A percentile compares a stretch with the other conserved stretches of the same genome.
Evolutionary conservation across 108 stramenopile species (phyloP).

Genomic region (Pseudonitzschia pungens): DNA sequence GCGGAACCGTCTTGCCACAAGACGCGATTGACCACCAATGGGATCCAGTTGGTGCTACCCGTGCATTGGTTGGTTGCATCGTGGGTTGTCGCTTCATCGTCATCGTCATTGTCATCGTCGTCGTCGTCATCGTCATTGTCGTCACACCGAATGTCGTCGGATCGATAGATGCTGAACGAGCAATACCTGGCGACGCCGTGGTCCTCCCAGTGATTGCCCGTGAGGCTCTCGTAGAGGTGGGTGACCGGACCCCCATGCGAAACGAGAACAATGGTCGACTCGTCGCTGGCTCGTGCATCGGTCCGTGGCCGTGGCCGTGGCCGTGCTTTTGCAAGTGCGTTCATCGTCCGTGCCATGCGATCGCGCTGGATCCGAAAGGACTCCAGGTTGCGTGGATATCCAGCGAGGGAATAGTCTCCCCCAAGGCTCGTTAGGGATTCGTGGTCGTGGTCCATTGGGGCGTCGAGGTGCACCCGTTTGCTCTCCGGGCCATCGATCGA

Average conservation of each 20-base stretch:
- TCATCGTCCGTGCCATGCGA: constrained; percentile 29
- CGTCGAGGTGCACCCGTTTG: background rate
- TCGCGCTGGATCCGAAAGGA: constrained; percentile 11
- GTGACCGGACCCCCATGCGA: constrained; percentile 59
- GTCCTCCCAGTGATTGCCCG: constrained; percentile 39
- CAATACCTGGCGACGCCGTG: constrained; percentile 41
- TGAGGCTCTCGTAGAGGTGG: constrained; percentile 51
- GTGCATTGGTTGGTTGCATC: constrained; percentile 1
- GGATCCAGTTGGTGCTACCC: constrained; percentile 17
- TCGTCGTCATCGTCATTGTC: no score
- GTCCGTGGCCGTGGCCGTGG: no score
- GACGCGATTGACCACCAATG: constrained; percentile 32
- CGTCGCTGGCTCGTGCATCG: no score
- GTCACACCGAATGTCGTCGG: no score
- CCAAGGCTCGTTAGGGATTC: constrained; percentile 30
- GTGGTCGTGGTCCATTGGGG: constrained; percentile 32
- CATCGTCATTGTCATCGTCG: no score
- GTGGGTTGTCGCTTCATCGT: no score
- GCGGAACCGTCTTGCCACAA: background rate
- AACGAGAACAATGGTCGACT: constrained; percentile 44
- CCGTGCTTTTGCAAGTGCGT: constrained; percentile 31
- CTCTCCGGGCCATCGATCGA: background rate
- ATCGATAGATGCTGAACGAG: constrained; percentile 47
- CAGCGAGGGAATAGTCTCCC: constrained; percentile 22
- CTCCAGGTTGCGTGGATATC: constrained; percentile 37